Evolutionary conservation across 768 basidiomycete species (phyloP).

Genomic region (Mycena indigotica): DNA sequence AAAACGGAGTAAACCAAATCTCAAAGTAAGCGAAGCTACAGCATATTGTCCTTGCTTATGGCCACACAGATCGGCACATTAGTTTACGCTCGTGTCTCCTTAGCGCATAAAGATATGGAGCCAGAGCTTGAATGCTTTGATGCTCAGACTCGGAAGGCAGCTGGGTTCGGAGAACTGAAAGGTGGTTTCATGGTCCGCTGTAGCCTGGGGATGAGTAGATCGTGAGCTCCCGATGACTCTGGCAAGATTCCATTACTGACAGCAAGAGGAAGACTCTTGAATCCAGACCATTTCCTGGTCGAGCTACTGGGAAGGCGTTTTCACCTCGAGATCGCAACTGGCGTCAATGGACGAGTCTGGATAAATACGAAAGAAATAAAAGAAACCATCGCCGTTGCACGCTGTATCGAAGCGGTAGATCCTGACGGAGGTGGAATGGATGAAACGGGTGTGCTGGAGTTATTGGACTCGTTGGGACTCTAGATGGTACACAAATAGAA

Average conservation of each 20-base stretch:
- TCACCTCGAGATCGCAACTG: conserved; percentile 86
- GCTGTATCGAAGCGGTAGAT: conserved; percentile 83
- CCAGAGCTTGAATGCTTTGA: conserved; percentile 97
- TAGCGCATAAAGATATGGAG: conserved; percentile 97
- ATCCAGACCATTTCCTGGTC: conserved; percentile 80
- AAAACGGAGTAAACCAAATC: conserved; percentile 90
- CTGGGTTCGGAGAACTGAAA: conserved; percentile 92
- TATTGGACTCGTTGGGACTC: conserved; percentile 51
- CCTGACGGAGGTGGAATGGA: conserved; percentile 70
- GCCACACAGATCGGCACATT: conserved; percentile 77
- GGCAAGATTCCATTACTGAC: neutral
- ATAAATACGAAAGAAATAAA: conserved; percentile 71
- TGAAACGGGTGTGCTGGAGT: conserved; percentile 50
- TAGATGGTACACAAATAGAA: conserved; percentile 26
- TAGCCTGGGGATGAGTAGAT: conserved; percentile 82
- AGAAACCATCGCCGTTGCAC: conserved; percentile 72
- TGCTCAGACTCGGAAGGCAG: conserved; percentile 87
- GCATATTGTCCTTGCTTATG: neutral
- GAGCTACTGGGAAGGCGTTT: conserved; percentile 79
- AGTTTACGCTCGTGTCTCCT: conserved; percentile 88
- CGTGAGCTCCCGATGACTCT: conserved; percentile 31
- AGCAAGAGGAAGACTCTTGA: conserved; percentile 54
- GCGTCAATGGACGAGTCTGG: conserved; percentile 93
- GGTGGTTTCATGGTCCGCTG: conserved; percentile 83
- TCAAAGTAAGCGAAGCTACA: conserved; percentile 61